Evolutionary conservation across 2,329 filamentous ascomycete species (phyloP).

Genomic region (Aspergillus vadensis): DNA sequence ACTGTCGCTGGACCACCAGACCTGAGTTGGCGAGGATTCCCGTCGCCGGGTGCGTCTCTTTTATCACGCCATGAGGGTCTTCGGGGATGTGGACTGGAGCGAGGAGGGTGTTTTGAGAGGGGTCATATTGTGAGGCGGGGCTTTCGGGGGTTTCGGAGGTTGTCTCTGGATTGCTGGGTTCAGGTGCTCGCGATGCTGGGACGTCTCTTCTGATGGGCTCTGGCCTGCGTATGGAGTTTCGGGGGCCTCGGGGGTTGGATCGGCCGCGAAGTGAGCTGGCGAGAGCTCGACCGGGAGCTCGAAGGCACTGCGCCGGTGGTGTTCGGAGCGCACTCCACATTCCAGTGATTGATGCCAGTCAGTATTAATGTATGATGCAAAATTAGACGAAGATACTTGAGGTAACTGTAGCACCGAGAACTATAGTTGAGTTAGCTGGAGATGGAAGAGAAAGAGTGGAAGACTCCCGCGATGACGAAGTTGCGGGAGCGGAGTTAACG

Average conservation of each 20-base stretch:
- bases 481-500: background rate
- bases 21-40: conserved; percentile 62
- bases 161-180: conserved; percentile 14
- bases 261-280: conserved; percentile 32
- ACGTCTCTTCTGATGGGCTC: conserved; percentile 22
- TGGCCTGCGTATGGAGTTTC: conserved; percentile 32
- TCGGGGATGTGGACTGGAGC: conserved; percentile 64
- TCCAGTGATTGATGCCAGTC: background rate
- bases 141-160: conserved; percentile 46
- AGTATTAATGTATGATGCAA: background rate
- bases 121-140: conserved; percentile 44
- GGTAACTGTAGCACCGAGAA: background rate
- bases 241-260: conserved; percentile 30
- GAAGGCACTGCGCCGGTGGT: conserved; percentile 23
- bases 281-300: conserved; percentile 26
- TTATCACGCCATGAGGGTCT: conserved; percentile 62
- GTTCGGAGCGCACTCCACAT: conserved; percentile 37
- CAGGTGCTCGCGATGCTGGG: conserved; percentile 6
- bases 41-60: conserved; percentile 59
- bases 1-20: conserved; percentile 62
- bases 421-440: background rate
- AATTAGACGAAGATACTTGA: background rate
- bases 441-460: background rate
- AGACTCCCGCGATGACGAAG: background rate
- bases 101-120: conserved; percentile 53